Conservation (phyloP, 768 basidiomycete species). For the Mycena olivaceomarginata region DNA sequence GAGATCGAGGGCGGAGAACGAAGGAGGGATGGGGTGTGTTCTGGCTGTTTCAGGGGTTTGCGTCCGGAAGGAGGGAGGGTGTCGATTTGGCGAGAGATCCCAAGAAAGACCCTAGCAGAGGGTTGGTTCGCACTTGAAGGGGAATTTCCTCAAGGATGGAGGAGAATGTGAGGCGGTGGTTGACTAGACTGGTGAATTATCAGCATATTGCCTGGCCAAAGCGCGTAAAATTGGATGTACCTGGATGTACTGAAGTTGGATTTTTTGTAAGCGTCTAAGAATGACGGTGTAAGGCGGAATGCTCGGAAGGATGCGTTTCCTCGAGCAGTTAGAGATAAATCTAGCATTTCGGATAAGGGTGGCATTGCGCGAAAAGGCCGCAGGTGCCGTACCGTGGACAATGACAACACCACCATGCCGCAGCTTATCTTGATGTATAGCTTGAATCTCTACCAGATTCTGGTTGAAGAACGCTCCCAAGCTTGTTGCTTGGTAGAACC, state of each 20-base stretch:
- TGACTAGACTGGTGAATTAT: slow-evolving; percentile 76
- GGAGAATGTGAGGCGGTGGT: slow-evolving; percentile 89
- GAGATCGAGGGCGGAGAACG: slow-evolving; percentile 83
- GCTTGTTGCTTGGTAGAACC: slow-evolving; percentile 94
- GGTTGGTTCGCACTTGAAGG: slow-evolving; percentile 88
- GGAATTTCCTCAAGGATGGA: slow-evolving; percentile 92
- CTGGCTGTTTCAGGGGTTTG: slow-evolving; percentile 61
- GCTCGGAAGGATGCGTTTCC: slow-evolving; percentile 94
- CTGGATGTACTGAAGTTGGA: slow-evolving; percentile 90
- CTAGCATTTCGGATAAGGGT: slow-evolving; percentile 61
- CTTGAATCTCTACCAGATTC: slow-evolving; percentile 87
- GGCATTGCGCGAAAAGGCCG: slow-evolving; percentile 28
- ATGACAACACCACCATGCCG: slow-evolving; percentile 91
- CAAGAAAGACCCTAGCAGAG: slow-evolving; percentile 88
- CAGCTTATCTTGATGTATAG: slow-evolving; percentile 89
- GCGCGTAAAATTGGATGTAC: slow-evolving; percentile 63
- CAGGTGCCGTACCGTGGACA: slow-evolving; percentile 80
- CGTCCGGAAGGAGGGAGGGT: slow-evolving; percentile 60
- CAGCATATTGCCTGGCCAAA: slow-evolving; percentile 32
- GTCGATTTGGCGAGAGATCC: slow-evolving; percentile 73
- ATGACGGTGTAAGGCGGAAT: slow-evolving; percentile 87
- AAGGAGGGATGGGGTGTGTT: slow-evolving; percentile 69
- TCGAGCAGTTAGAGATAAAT: slow-evolving; percentile 84
- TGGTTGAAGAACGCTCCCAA: slow-evolving; percentile 92
- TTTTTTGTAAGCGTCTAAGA: slow-evolving; percentile 88